These are phyloP conservation scores for Blastocystis sp. DNA, from an alignment of 352 stramenopile genomes.

Conservation along the genomic window DNA sequence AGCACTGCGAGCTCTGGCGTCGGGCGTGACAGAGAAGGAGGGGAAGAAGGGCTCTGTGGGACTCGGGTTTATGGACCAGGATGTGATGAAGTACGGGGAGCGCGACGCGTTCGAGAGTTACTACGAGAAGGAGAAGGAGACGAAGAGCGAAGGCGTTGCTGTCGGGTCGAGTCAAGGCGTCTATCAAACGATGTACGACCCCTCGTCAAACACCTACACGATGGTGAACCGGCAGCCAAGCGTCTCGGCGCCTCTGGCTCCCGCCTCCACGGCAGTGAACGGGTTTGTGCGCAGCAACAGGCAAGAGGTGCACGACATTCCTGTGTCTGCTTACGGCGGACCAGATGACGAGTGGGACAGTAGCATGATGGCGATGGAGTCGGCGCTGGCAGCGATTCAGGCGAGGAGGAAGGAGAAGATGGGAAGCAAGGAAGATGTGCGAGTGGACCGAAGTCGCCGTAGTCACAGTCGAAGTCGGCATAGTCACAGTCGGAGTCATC, in stretches of 20 bases:
- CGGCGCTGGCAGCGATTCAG: slow-evolving; percentile 47
- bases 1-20: background rate
- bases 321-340: slow-evolving; percentile 49
- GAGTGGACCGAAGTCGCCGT: background rate
- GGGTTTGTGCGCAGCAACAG: slow-evolving; percentile 12
- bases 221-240: background rate
- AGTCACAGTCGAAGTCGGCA: background rate
- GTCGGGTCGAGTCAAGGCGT: background rate
- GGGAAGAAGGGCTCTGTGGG: too few species aligned
- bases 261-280: too few species aligned
- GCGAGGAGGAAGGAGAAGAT: background rate
- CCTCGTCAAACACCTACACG: slow-evolving; percentile 25
- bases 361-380: slow-evolving; percentile 61
- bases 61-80: background rate
- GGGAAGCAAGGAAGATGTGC: background rate
- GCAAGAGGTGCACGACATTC: background rate
- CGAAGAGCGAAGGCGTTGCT: background rate
- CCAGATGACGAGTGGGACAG: slow-evolving; percentile 70
- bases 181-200: slow-evolving; percentile 47
- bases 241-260: background rate
- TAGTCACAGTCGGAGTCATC: slow-evolving; percentile 49
- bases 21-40: background rate
- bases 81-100: background rate
- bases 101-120: background rate
- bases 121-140: background rate